Percentiles rank a stretch among this genome's conserved stretches.
phyloP scores from a whole-genome alignment of 768 basidiomycete genomes.

The Lentinula edodes region DNA sequence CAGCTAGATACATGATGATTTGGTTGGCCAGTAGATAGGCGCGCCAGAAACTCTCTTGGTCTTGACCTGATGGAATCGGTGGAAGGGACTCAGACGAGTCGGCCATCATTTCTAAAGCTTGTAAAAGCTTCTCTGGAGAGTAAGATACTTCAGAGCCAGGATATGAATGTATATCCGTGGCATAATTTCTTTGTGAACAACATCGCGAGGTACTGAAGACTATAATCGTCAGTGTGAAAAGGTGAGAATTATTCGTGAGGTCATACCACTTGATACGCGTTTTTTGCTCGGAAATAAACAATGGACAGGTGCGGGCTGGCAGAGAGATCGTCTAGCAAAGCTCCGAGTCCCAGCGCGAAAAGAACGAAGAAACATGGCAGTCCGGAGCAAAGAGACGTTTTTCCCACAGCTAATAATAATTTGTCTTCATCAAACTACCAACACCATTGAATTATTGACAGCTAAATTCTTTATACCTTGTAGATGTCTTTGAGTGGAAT shows the following conservation, averaged over 20 bases:
- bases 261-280: background rate
- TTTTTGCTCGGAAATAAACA: background rate
- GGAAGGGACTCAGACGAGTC: background rate
- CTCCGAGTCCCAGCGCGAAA: background rate
- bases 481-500: background rate
- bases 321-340: background rate
- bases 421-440: background rate
- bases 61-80: background rate
- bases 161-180: background rate
- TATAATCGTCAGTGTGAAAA: background rate
- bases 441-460: background rate
- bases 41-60: constrained; percentile 1
- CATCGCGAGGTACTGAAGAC: background rate
- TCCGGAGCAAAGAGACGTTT: background rate
- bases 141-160: background rate
- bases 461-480: background rate
- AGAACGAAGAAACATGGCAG: background rate
- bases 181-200: background rate
- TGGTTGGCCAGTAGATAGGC: constrained; percentile 3
- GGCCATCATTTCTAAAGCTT: background rate
- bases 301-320: background rate
- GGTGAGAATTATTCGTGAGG: background rate
- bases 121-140: background rate
- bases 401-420: background rate
- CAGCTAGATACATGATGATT: constrained; percentile 6